Conservation (phyloP, 2,329 filamentous ascomycete genomes). For the Penicillium sp. region DNA sequence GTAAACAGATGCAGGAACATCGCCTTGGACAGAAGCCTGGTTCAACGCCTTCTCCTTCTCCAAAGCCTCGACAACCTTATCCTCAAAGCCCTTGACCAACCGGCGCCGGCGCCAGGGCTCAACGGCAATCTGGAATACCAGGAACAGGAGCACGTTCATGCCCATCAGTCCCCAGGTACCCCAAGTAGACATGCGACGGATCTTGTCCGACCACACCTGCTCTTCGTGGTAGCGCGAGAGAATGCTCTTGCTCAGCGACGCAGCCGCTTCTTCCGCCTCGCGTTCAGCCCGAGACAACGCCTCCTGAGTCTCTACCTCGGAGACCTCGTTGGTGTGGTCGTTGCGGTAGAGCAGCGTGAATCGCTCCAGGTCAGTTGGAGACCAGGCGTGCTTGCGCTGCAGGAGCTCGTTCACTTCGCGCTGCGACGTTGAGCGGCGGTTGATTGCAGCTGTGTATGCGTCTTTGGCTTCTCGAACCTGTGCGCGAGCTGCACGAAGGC, state of each 20-base stretch:
- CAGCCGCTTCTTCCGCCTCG: constrained; percentile 70
- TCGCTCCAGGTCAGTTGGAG: constrained; percentile 77
- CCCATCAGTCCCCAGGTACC: constrained; percentile 98
- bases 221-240: constrained; percentile 94
- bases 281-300: constrained; percentile 69
- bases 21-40: constrained; percentile 12
- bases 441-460: constrained; percentile 76
- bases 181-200: constrained; percentile 93
- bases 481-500: constrained; percentile 52
- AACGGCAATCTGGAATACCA: constrained; percentile 80
- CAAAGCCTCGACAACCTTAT: constrained; percentile 64
- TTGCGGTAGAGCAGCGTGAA: constrained; percentile 89
- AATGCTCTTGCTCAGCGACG: constrained; percentile 73
- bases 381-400: constrained; percentile 91
- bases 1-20: constrained; percentile 2
- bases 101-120: constrained; percentile 84
- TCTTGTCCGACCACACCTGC: constrained; percentile 98
- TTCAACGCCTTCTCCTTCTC: constrained; percentile 59
- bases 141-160: constrained; percentile 82
- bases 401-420: constrained; percentile 92
- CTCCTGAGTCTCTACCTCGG: constrained; percentile 67
- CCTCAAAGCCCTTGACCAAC: constrained; percentile 76
- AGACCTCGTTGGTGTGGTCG: constrained; percentile 88
- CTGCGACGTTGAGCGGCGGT: constrained; percentile 78
- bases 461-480: constrained; percentile 67